Percentiles rank a stretch among this genome's conserved stretches.
Evolutionary conservation across 83 land plant genomes (phyloP).

Genomic region (Isoetes engelmannii): DNA sequence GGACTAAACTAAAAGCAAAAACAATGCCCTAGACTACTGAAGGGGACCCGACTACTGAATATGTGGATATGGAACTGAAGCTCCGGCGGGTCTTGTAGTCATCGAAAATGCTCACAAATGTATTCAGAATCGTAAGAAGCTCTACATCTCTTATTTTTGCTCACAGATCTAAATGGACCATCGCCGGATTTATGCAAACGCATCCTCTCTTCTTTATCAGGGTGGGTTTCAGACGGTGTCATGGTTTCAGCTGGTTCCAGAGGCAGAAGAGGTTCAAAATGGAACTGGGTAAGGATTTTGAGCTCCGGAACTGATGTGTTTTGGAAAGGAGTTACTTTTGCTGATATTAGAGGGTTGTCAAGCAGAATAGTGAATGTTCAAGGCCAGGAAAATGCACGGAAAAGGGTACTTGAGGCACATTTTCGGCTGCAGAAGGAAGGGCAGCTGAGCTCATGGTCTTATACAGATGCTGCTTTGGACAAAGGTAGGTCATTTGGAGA

Average conservation of each 20-base stretch:
- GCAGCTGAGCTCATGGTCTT: conserved; percentile 32
- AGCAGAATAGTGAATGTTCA: not conserved
- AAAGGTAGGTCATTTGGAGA: conserved; percentile 4
- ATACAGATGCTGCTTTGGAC: not conserved
- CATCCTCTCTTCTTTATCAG: conserved; percentile 9
- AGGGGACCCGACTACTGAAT: too few relatives aligned
- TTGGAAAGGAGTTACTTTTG: not conserved
- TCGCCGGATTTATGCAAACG: not conserved
- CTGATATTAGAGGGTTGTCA: not conserved
- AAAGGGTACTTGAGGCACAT: conserved; percentile 29
- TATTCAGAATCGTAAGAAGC: conserved; percentile 32
- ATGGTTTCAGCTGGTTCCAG: conserved; percentile 34
- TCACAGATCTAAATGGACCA: not conserved
- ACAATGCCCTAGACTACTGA: too few relatives aligned
- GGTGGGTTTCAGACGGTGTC: conserved; percentile 36
- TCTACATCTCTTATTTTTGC: not conserved
- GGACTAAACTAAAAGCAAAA: too few relatives aligned
- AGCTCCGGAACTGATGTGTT: not conserved
- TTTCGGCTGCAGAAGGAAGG: conserved; percentile 33
- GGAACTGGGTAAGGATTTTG: conserved; percentile 9
- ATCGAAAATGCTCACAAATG: conserved; percentile 29
- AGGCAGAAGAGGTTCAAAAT: conserved; percentile 19
- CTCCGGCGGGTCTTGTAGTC: not conserved
- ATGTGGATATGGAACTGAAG: too few relatives aligned
- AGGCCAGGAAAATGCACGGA: conserved; percentile 11